Base-by-base conservation (phyloP, 441 rosid genomes). In the Geranium incanum region DNA sequence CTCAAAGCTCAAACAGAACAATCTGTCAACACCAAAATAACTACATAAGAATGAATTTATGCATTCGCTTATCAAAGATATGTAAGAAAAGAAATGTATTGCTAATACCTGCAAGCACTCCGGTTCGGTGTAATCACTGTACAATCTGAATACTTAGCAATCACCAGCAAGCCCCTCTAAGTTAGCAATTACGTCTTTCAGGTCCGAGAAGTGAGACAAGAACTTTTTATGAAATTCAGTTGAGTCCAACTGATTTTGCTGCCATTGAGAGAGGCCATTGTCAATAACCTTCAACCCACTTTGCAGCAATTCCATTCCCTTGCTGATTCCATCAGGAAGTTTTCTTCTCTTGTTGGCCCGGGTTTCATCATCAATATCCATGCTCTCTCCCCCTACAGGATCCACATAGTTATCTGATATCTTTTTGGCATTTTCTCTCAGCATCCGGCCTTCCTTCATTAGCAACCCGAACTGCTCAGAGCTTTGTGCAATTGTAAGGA, bases 241-340 rank as follows among this genome's bases (percentile, higher is more conserved):
- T 48, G 84, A 65, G 66, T 83, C 85, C 0, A 67, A 28, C 12
- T 73, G 77, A 72, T 77, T 80, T 72, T 83, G 81, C 74, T 81
- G 86, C 92, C 92, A 80, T 67, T 83, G 85, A 50, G 82, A 84
- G 72, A 94, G 83, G 43, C 94, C 82, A 45, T 83, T 87, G 52
- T 85, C 80, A 5, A 92, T 80, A 52, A 76, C 83, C 83, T 86
- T 88, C 85, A 94, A 60, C 11, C 99, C 97, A 68, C 77, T 84
- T 82, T 89, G 89, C 65, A 94, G 76, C 72, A 92, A 69, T 73
- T 89, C 90, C 72, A 94, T 78, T 74, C 99, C 97, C 76, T 75
- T 83, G 73, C 84, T 68, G 60, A 92, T 86, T 76, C 85, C 92
- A 75, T 83, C 91, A 18, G 95, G 97, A 70, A 94, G 81, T 74